Evolutionary conservation across 331 rosid species (phyloP).

Genomic region (Pyrus hybrid): DNA sequence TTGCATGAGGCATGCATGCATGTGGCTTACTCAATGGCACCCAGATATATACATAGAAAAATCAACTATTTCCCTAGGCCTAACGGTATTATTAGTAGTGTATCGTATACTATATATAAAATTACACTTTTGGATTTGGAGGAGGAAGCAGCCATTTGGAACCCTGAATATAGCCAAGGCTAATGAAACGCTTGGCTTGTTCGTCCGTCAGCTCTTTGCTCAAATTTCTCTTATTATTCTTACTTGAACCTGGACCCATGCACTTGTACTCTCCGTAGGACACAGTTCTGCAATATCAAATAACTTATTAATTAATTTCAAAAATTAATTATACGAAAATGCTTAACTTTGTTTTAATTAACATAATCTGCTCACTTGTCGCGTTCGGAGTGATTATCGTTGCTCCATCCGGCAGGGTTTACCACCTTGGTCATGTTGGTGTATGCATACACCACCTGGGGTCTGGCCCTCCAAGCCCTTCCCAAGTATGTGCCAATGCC

Average conservation of each 20-base stretch:
- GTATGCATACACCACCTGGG: conserved; percentile 40
- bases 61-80: not conserved
- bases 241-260: conserved; percentile 23
- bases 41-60: not conserved
- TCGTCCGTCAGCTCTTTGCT: conserved; percentile 19
- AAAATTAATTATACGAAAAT: not conserved
- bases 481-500: conserved; percentile 34
- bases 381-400: conserved; percentile 2
- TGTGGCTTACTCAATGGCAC: not conserved
- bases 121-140: conserved; percentile 17
- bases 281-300: conserved; percentile 24
- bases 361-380: conserved; percentile 14
- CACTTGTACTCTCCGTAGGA: conserved; percentile 45
- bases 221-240: not conserved
- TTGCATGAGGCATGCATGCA: too few relatives aligned
- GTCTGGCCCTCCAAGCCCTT: conserved; percentile 41
- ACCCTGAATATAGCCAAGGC: conserved; percentile 30
- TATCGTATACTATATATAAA: too few relatives aligned
- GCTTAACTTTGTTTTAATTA: not conserved
- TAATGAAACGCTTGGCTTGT: conserved; percentile 28
- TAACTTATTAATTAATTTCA: too few relatives aligned
- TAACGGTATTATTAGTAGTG: too few relatives aligned
- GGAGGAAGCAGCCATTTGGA: conserved; percentile 74
- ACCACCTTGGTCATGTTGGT: conserved; percentile 17
- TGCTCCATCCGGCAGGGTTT: conserved; percentile 34